These are phyloP conservation scores for Fibroporia radiculosa DNA, from an alignment of 768 basidiomycete species.

Conservation along the genomic window DNA sequence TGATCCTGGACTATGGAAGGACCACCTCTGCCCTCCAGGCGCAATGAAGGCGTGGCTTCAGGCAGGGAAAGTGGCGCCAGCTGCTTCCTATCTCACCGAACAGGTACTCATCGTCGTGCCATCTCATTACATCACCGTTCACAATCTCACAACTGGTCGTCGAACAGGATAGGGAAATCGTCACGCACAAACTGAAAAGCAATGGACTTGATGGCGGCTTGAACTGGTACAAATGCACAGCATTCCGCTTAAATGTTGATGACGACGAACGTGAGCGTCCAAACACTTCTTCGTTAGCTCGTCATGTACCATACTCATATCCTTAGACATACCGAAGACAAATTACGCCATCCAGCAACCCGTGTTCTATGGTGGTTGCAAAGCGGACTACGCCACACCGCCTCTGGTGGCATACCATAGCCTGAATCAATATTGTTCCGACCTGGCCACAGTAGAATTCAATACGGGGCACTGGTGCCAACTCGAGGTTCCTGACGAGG, in stretches of 20 bases:
- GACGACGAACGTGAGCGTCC: constrained; percentile 10
- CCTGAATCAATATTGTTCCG: constrained; percentile 22
- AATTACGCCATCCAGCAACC: constrained; percentile 27
- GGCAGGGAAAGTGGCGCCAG: constrained; percentile 20
- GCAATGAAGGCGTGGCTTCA: constrained; percentile 25
- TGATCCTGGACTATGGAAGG: constrained; percentile 28
- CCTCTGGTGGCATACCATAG: constrained; percentile 16
- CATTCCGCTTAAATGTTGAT: constrained; percentile 20
- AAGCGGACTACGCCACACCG: constrained; percentile 28
- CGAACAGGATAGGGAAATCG: constrained; percentile 14
- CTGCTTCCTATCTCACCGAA: constrained; percentile 24
- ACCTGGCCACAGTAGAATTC: constrained; percentile 23
- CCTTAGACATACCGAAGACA: constrained; percentile 14
- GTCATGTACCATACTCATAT: too few relatives aligned
- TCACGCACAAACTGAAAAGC: constrained; percentile 18
- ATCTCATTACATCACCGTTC: background rate
- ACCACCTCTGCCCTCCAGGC: constrained; percentile 27
- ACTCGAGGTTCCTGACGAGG: constrained; percentile 25
- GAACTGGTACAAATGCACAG: constrained; percentile 30
- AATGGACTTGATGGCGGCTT: constrained; percentile 28
- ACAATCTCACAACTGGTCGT: background rate
- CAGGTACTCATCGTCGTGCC: constrained; percentile 15
- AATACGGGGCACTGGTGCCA: constrained; percentile 32
- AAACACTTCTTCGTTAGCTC: constrained; percentile 2
- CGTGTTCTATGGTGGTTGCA: constrained; percentile 28